Conservation (phyloP, 1,284 basidiomycete genomes). For the Heterobasidion occidentale region DNA sequence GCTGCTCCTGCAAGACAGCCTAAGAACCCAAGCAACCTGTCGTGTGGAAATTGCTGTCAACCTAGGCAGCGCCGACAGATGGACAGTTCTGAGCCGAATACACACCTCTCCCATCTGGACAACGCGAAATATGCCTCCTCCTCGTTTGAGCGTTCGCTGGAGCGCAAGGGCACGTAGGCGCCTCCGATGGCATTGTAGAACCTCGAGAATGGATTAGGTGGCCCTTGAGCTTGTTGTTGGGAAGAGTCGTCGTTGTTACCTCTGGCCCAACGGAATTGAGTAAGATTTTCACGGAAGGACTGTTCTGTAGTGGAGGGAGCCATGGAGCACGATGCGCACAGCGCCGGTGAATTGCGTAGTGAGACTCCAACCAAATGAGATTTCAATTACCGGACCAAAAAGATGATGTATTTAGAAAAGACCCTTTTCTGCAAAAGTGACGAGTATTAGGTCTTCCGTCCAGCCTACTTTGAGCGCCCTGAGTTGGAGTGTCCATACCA, state of each 20-base stretch:
- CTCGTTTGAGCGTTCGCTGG: constrained; percentile 80
- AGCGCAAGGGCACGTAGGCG: constrained; percentile 85
- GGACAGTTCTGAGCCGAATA: neutral
- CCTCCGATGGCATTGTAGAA: constrained; percentile 73
- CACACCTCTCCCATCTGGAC: constrained; percentile 81
- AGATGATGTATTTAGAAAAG: no score
- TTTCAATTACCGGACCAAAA: no score
- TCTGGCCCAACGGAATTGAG: constrained; percentile 82
- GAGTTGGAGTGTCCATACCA: no score
- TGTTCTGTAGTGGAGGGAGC: constrained; percentile 46
- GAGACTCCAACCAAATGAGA: no score
- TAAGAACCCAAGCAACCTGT: constrained; percentile 87
- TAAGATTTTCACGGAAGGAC: constrained; percentile 60
- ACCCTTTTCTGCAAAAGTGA: no score
- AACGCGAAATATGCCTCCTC: constrained; percentile 96
- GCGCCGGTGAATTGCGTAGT: no score
- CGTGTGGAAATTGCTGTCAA: neutral
- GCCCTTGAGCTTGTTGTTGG: constrained; percentile 24
- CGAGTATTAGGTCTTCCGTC: no score
- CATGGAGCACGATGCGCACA: constrained; percentile 9
- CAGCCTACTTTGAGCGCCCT: no score
- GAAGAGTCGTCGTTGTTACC: constrained; percentile 69
- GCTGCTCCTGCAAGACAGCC: constrained; percentile 85
- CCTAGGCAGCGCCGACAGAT: no score
- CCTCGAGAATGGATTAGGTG: constrained; percentile 47